phyloP scores from a whole-genome alignment of 2,329 filamentous ascomycete genomes.

The Scleromitrula shiraiana region DNA sequence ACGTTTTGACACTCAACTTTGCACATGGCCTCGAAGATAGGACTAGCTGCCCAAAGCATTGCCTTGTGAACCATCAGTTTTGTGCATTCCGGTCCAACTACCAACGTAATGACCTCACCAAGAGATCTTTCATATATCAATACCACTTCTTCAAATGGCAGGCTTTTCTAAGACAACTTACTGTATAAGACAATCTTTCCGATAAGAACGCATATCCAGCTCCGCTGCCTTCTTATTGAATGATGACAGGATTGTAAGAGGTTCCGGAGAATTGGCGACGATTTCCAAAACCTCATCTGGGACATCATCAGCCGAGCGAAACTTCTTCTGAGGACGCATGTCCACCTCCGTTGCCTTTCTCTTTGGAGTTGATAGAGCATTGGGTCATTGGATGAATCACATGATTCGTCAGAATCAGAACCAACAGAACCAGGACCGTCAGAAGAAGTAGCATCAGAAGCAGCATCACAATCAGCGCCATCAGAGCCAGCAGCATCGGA shows the following conservation, averaged over 20 bases:
- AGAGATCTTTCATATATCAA: neutral
- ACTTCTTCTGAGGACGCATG: neutral
- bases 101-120: neutral
- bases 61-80: constrained; percentile 10
- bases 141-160: neutral
- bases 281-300: too few relatives aligned
- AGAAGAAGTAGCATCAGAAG: too few relatives aligned
- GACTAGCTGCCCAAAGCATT: constrained; percentile 10
- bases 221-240: neutral
- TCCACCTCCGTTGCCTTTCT: neutral
- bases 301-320: too few relatives aligned
- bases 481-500: too few relatives aligned
- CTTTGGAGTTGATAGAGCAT: too few relatives aligned
- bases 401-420: too few relatives aligned
- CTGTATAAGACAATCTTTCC: neutral
- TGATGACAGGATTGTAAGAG: too few relatives aligned
- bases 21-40: constrained; percentile 10
- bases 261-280: too few relatives aligned
- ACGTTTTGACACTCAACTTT: constrained; percentile 9
- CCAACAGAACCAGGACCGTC: too few relatives aligned
- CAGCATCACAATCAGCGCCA: too few relatives aligned
- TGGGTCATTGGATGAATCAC: too few relatives aligned
- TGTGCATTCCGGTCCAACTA: neutral
- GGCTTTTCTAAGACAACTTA: neutral
- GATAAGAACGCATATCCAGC: neutral